Evolutionary conservation across 2,329 filamentous ascomycete species (phyloP), one percentile per base, ranked within the genome.

Genomic region (Xylariomycetidae sp.): DNA sequence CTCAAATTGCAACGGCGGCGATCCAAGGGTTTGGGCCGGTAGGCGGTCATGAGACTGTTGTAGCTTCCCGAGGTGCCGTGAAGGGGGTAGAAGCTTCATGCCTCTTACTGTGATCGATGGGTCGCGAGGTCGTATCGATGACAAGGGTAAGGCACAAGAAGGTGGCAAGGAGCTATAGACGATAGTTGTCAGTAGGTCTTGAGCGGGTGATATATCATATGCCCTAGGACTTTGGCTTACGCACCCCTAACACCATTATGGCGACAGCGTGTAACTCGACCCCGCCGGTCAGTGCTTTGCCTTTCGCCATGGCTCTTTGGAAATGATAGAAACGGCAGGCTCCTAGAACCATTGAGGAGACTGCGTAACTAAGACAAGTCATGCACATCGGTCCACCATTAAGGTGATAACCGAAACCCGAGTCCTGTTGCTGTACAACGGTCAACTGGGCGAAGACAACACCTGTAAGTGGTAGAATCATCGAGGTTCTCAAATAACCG

Each of bases 401-500:
- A 25, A 20, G 27, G 14, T 27, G 36, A 34, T 31, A 38, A 19
- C 36, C 38, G 27, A 38, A 31, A 19, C 34, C 30, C 38, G 29
- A 25, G 26, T 38, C 28, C 35, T 23, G 5, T 23, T 30, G 31
- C 35, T 40, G 35, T 12, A 39, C 31, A 32, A 40, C 25, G 23
- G 20, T 12, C 28, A 33, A 38, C 31, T 36, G 30, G 16, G 37
- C 31, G 19, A 31, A 13, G 10, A 42, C 16, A 17, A 32, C 29
- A 25, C 25, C 26, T 12, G 14, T 33, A 15, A 42, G 29, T 13
- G 37, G 16, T n/a, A 39, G 26, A 12, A 34, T 18, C 17, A 32
- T 37, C 15, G 80, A 85, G 2, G 82, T 88, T 14, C 83, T 74
- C 18, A 87, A 68, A 55, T 87, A 88, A 18, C 72, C 80, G 13